A percentile compares a stretch with the other conserved stretches of the same genome.
These are phyloP conservation scores for Solanum sejunctum DNA, from an alignment of 257 asterid species.

Conservation along the genomic window DNA sequence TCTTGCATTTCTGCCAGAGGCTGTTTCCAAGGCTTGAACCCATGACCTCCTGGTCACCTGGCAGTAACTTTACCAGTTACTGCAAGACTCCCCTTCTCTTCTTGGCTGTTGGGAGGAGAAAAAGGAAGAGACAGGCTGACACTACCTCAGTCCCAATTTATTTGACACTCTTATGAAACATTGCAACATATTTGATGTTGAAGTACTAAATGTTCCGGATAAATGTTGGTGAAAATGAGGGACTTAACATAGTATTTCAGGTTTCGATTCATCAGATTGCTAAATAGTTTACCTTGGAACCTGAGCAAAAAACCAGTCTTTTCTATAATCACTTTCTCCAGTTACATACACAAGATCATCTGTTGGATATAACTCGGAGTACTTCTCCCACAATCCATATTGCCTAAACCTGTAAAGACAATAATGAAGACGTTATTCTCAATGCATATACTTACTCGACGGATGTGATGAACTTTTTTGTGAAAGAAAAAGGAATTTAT, in stretches of 20 bases:
- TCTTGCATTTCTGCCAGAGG: too few species aligned
- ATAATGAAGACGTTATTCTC: not conserved
- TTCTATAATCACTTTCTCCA: conserved; percentile 51
- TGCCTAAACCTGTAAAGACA: conserved; percentile 39
- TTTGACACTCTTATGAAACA: not conserved
- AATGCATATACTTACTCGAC: not conserved
- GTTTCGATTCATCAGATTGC: not conserved
- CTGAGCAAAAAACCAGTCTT: conserved; percentile 76
- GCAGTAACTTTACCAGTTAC: too few species aligned
- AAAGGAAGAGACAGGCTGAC: not conserved
- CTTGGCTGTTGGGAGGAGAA: not conserved
- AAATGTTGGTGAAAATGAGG: not conserved
- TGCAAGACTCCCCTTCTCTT: not conserved
- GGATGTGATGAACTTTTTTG: not conserved
- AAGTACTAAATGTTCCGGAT: not conserved
- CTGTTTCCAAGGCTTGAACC: too few species aligned
- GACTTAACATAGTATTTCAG: not conserved
- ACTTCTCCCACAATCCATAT: conserved; percentile 70
- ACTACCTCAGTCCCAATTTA: not conserved
- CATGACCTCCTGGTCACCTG: too few species aligned
- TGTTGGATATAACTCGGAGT: conserved; percentile 43
- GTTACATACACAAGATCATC: conserved; percentile 49
- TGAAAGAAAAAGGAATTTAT: not conserved
- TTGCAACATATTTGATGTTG: not conserved
- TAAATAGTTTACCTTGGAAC: conserved; percentile 41